Evolutionary conservation across 2,329 filamentous ascomycete genomes (phyloP), one percentile per base, ranked within the genome.

Genomic region (Myriosclerotinia duriaeana): DNA sequence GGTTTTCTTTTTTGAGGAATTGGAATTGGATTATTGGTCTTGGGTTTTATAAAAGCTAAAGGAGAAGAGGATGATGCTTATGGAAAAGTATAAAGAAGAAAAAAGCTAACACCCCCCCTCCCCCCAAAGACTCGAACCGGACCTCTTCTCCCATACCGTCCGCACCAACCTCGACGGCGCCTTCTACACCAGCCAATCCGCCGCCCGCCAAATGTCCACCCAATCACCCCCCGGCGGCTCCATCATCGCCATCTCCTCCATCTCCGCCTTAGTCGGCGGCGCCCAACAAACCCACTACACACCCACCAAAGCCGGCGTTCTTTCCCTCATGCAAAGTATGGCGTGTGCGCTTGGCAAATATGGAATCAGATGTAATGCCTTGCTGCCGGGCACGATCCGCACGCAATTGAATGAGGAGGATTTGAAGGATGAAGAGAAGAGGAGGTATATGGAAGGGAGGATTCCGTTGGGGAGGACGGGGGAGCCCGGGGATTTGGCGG

Each of bases 331-430:
- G 86, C 92, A 96, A 80, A 92, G 88, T 70, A 87, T 87, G 48
- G 92, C 92, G 0, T 89, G 91, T 44, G 91, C 92, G 11, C 78
- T 96, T 54, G 92, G 92, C 0, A 84, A 86, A 74, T 85, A 95
- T 77, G 81, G 83, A 6, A 93, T 96, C 65, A 80, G 92, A 63
- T 96, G 92, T 76, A 96, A 96, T 77, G 91, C 92, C 1, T 78
- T 96, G 65, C 79, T 96, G 17, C 92, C 92, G 0, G 92, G 92
- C 0, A 96, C 92, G 0, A 91, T 96, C 67, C 84, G 87, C 73
- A 96, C 92, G 40, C 91, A 93, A 81, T 79, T 96, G 66, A 96
- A 95, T 75, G 91, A 95, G 74, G 87, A 87, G 76, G 92, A 96
- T 79, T 79, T 96, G 73, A 84, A 82, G n/a, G 85, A 93, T 74